These are phyloP conservation scores for Aegilops bicornis DNA, from an alignment of 176 grass and related monocot species.

Conservation along the genomic window DNA sequence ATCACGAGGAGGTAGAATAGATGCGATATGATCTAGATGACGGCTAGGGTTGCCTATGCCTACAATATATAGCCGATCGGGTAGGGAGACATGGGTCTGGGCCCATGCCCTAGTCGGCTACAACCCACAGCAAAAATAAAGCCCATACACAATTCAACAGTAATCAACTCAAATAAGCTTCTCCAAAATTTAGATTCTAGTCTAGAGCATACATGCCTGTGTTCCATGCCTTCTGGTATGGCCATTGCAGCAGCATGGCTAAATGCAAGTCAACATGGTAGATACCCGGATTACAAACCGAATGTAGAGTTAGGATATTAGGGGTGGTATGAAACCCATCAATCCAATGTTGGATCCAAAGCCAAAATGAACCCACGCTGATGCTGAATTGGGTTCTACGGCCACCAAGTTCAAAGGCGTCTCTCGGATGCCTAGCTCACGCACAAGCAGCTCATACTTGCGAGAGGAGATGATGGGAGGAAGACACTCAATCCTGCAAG, in stretches of 20 bases:
- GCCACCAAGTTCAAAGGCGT: constrained; percentile 18
- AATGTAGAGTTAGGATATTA: constrained; percentile 14
- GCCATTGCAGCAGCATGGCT: background rate
- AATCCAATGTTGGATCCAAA: constrained; percentile 27
- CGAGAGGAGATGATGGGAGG: too few relatives aligned
- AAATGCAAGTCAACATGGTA: constrained; percentile 34
- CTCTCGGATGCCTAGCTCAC: background rate
- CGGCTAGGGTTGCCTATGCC: too few relatives aligned
- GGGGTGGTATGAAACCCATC: constrained; percentile 1
- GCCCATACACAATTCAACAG: too few relatives aligned
- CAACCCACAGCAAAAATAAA: too few relatives aligned
- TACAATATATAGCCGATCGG: too few relatives aligned
- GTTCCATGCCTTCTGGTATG: background rate
- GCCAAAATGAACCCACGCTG: constrained; percentile 10
- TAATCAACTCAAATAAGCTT: background rate
- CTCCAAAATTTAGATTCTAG: background rate
- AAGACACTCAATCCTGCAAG: too few relatives aligned
- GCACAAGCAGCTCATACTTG: too few relatives aligned
- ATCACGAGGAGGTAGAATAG: too few relatives aligned
- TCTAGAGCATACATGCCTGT: background rate
- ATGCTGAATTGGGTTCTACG: constrained; percentile 16
- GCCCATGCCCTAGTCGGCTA: too few relatives aligned
- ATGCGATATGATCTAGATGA: too few relatives aligned
- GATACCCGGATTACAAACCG: background rate
- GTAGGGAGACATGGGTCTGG: too few relatives aligned